These are phyloP conservation scores for Flaveria brownii DNA, from an alignment of 129 eudicot species.

Conservation along the genomic window DNA sequence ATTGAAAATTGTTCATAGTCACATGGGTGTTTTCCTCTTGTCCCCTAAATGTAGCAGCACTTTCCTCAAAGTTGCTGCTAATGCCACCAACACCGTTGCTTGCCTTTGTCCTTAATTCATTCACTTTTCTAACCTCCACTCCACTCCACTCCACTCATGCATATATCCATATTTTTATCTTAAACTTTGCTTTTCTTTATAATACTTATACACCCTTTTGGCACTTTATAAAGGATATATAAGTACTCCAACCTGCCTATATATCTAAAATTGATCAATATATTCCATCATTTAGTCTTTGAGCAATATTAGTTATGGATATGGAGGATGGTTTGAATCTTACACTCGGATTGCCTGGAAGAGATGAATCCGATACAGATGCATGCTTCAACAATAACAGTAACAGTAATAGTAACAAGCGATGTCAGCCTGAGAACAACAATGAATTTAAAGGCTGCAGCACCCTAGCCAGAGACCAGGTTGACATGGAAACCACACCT, in stretches of 20 bases:
- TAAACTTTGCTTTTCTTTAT: no score
- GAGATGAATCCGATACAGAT: constrained; percentile 33
- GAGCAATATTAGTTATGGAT: constrained; percentile 15
- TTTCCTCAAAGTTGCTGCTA: constrained; percentile 59
- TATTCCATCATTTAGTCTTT: no score
- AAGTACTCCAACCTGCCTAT: constrained; percentile 7
- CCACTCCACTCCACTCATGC: constrained; percentile 2
- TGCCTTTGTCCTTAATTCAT: constrained; percentile 64
- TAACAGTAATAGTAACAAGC: constrained; percentile 36
- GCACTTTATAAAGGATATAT: neutral
- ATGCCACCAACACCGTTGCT: constrained; percentile 62
- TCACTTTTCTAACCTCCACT: constrained; percentile 29
- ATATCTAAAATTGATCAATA: constrained; percentile 21
- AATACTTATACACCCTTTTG: no score
- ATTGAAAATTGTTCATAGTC: no score
- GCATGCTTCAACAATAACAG: constrained; percentile 41
- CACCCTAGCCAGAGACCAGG: no score
- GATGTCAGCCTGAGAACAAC: constrained; percentile 43
- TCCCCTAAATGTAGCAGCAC: constrained; percentile 57
- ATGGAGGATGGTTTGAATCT: constrained; percentile 61
- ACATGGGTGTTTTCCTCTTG: constrained; percentile 21
- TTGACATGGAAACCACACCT: no score
- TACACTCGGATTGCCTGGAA: constrained; percentile 73
- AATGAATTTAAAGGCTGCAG: constrained; percentile 2
- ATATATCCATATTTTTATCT: neutral